phyloP scores from a whole-genome alignment of 2,329 filamentous ascomycete genomes.

The Fusarium sp. region DNA sequence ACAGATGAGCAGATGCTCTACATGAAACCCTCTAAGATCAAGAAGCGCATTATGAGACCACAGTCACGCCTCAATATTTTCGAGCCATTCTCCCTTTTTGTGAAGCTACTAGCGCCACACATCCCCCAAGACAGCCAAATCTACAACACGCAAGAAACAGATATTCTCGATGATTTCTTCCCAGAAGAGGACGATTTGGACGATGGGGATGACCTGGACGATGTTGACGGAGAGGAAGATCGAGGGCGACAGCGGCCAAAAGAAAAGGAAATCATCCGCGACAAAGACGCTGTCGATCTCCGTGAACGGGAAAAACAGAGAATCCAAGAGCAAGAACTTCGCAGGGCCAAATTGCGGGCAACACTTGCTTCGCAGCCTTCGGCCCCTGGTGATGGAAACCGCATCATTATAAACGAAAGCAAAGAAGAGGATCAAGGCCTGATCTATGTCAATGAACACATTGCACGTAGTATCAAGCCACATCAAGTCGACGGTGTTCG shows the following conservation, averaged over 20 bases:
- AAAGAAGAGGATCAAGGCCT: constrained; percentile 70
- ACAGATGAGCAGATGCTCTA: constrained; percentile 37
- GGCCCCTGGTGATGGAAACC: constrained; percentile 58
- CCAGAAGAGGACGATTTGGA: constrained; percentile 15
- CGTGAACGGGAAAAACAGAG: constrained; percentile 67
- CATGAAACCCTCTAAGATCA: constrained; percentile 32
- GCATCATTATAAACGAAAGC: constrained; percentile 74
- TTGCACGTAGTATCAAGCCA: constrained; percentile 75
- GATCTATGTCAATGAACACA: constrained; percentile 72
- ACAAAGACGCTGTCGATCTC: constrained; percentile 58
- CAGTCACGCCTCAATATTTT: constrained; percentile 27
- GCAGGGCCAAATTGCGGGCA: constrained; percentile 60
- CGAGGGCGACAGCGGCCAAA: constrained; percentile 43
- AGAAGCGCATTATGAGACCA: constrained; percentile 20
- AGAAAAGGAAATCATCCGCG: constrained; percentile 52
- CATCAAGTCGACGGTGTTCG: constrained; percentile 85
- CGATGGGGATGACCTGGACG: constrained; percentile 10
- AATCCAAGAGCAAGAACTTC: constrained; percentile 64
- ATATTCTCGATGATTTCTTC: constrained; percentile 33
- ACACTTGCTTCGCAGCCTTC: constrained; percentile 58
- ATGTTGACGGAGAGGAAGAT: constrained; percentile 31
- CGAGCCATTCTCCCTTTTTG: constrained; percentile 44
- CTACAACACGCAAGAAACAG: constrained; percentile 38
- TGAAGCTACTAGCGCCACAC: constrained; percentile 38
- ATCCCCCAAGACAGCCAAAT: constrained; percentile 52